Base-by-base conservation (phyloP, 1,139 yeast genomes). In the Candida albicans region DNA sequence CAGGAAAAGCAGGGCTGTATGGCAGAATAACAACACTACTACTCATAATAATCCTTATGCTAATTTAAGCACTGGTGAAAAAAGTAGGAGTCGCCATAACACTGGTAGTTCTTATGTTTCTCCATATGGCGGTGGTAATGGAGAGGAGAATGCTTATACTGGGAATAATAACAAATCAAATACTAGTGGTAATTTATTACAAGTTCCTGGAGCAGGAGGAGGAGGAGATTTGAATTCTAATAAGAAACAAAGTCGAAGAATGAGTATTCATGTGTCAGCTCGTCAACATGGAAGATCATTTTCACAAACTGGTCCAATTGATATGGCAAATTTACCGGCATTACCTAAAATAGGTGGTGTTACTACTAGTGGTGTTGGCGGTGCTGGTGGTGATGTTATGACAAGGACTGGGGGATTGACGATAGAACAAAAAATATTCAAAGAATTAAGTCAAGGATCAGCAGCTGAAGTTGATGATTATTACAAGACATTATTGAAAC, bases 381-480 rank as follows among this genome's bases (percentile, higher is more conserved):
- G n/a, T n/a, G n/a, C n/a, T n/a, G n/a, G n/a, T n/a, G n/a, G n/a
- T n/a, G n/a, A n/a, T n/a, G n/a, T n/a, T n/a, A n/a, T n/a, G n/a
- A n/a, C n/a, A n/a, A n/a, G n/a, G n/a, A n/a, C n/a, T n/a, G n/a
- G n/a, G n/a, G n/a, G n/a, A n/a, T 26, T 35, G 12, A 41, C 44
- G 10, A 47, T 52, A 33, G 57, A 52, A 37, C 53, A 64, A 4
- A 82, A 76, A 55, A 80, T 87, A 12, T 68, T 75, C 12, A 66
- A 70, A 8, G 79, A 81, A 46, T 61, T 86, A 46, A 69, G 80
- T 12, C 79, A 80, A 44, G 90, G 91, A 0, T 78, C 85, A 2
- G 91, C 93, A 1, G 70, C 81, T 1, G 89, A 84, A 50, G 83
- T 89, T 36, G 89, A 87, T 52, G 81, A 78, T 46, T 87, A 84